phyloP scores from a whole-genome alignment of 768 basidiomycete genomes.

The Boletus reticuloceps region DNA sequence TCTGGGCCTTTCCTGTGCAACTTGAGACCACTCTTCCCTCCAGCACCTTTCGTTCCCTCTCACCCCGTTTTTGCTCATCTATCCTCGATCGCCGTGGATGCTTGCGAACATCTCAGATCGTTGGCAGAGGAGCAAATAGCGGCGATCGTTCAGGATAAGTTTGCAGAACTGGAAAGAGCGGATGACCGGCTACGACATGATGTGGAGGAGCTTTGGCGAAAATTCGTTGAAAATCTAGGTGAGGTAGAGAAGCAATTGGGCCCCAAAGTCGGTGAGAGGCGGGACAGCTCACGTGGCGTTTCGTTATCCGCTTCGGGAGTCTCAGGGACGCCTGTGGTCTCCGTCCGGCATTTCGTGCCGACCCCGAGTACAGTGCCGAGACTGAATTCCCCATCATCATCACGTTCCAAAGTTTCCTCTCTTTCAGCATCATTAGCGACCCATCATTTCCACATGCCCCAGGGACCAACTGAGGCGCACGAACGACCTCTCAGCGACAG shows the following conservation, averaged over 20 bases:
- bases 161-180: constrained; percentile 52
- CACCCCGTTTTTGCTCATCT: constrained; percentile 71
- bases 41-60: constrained; percentile 73
- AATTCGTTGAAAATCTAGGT: constrained; percentile 48
- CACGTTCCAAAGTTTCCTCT: constrained; percentile 49
- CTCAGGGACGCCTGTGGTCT: constrained; percentile 35
- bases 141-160: constrained; percentile 50
- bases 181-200: constrained; percentile 55
- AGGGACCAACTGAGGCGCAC: constrained; percentile 14
- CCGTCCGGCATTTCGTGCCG: constrained; percentile 59
- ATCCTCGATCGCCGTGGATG: constrained; percentile 50
- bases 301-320: constrained; percentile 20
- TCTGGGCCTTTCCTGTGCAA: constrained; percentile 44
- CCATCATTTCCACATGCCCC: constrained; percentile 45
- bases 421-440: constrained; percentile 70
- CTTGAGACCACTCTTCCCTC: constrained; percentile 63
- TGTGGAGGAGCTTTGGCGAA: constrained; percentile 63
- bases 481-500: constrained; percentile 17
- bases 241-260: constrained; percentile 41
- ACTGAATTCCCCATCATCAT: constrained; percentile 36
- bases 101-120: constrained; percentile 53
- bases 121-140: constrained; percentile 58
- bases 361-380: constrained; percentile 36
- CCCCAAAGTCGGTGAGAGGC: constrained; percentile 10
- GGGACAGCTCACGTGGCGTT: constrained; percentile 22